Evolutionary conservation across 106 monocot genomes (phyloP).

Genomic region (Allium sativum): DNA sequence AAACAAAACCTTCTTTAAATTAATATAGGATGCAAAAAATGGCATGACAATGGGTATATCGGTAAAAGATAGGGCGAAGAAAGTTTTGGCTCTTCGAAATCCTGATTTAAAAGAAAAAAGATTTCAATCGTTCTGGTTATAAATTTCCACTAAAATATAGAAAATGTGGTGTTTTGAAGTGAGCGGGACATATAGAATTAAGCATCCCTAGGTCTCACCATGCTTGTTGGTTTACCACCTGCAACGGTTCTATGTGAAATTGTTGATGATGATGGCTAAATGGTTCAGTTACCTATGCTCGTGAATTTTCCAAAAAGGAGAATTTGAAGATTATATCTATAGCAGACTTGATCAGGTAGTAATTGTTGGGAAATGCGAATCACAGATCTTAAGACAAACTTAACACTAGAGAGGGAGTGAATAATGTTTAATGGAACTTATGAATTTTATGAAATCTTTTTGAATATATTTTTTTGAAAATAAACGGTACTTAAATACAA

Average conservation of each 20-base stretch:
- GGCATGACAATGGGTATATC: slow-evolving; percentile 92
- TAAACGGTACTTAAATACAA: too few species aligned
- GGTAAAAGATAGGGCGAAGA: slow-evolving; percentile 83
- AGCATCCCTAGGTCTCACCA: slow-evolving; percentile 80
- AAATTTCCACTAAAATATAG: slow-evolving; percentile 88
- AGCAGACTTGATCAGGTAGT: slow-evolving; percentile 88
- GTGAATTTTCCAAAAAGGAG: slow-evolving; percentile 63
- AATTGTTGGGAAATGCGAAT: too few species aligned
- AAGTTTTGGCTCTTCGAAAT: slow-evolving; percentile 62
- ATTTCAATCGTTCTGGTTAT: slow-evolving; percentile 90
- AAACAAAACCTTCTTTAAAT: too few species aligned
- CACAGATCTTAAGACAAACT: too few species aligned
- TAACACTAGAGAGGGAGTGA: too few species aligned
- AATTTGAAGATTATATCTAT: slow-evolving; percentile 92
- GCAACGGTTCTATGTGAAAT: slow-evolving; percentile 77
- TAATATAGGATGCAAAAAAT: slow-evolving; percentile 43
- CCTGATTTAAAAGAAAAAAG: slow-evolving; percentile 54
- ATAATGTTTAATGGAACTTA: too few species aligned
- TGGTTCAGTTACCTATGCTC: slow-evolving; percentile 83
- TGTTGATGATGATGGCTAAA: slow-evolving; percentile 85
- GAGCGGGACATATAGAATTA: slow-evolving; percentile 97
- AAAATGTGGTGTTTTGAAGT: slow-evolving; percentile 86
- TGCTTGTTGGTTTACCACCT: slow-evolving; percentile 73
- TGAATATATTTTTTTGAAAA: too few species aligned
- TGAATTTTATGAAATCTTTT: too few species aligned